Evolutionary conservation across 768 basidiomycete genomes (phyloP).

Genomic region (Hirschioporus abietinus): DNA sequence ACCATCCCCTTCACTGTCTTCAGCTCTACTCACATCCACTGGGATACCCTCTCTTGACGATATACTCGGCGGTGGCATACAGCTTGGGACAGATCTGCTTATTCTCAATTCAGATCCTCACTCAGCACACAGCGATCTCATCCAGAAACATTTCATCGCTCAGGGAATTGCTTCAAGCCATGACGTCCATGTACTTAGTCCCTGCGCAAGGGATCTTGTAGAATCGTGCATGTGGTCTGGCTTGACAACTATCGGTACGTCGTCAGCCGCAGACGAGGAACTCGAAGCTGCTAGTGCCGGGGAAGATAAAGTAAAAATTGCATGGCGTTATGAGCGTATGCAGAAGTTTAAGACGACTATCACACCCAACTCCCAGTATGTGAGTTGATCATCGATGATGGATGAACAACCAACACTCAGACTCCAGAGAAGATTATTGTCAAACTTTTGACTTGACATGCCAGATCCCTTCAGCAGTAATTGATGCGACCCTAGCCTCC

Average conservation of each 20-base stretch:
- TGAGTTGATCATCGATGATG: conserved; percentile 22
- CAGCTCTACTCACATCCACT: conserved; percentile 65
- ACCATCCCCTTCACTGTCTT: conserved; percentile 48
- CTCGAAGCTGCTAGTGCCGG: conserved; percentile 26
- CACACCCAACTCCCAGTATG: conserved; percentile 41
- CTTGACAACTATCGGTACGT: conserved; percentile 12
- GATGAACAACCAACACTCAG: neutral
- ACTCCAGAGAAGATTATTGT: conserved; percentile 57
- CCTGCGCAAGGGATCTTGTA: conserved; percentile 51
- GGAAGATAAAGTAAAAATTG: conserved; percentile 77
- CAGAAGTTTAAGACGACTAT: conserved; percentile 89
- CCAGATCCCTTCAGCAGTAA: conserved; percentile 46
- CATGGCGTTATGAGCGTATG: conserved; percentile 96
- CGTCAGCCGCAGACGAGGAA: conserved; percentile 35
- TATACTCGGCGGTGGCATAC: conserved; percentile 87
- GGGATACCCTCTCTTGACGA: conserved; percentile 94
- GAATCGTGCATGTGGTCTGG: conserved; percentile 74
- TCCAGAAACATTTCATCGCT: conserved; percentile 84
- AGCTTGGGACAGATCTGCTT: conserved; percentile 69
- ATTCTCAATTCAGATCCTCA: conserved; percentile 82
- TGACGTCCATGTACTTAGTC: conserved; percentile 58
- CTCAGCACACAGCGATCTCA: conserved; percentile 77
- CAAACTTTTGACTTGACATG: conserved; percentile 67
- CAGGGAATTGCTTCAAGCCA: conserved; percentile 80
- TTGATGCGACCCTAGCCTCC: conserved; percentile 39